Evolutionary conservation across 2,329 filamentous ascomycete genomes (phyloP), one percentile per base, ranked within the genome.

Genomic region (Neonectria punicea): DNA sequence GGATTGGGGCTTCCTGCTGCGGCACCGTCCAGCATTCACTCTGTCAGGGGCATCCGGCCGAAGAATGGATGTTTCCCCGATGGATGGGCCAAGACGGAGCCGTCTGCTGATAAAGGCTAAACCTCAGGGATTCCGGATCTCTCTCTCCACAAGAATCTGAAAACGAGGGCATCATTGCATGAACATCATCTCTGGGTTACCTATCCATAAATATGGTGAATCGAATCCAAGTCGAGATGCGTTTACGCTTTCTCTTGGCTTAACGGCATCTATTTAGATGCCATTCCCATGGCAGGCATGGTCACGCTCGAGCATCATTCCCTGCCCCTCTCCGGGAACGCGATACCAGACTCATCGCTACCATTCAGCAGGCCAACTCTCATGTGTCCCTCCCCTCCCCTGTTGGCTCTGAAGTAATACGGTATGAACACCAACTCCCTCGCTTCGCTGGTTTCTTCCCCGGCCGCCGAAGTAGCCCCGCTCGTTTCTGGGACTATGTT

Each of bases 361-460:
- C 65, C 57, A 13, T 66, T 69, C 25, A 62, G 25, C 13, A 71
- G 51, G 4, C 67, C 61, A 34, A 72, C 58, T 25, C 63, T 70
- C 70, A 70, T 71, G 22, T 68, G 68, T 6, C 65, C 67, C 9
- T 63, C 25, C 5, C 67, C 68, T 16, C 58, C 65, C 14, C 65
- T 63, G 28, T 66, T 64, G 3, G 54, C 54, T 47, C 61, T 61
- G n/a, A 65, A 63, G 54, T 57, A 66, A 46, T 66, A 65, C 18
- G 46, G 65, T 28, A 64, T 51, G 16, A 66, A 65, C 8, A 50
- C 13, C 53, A 65, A n/a, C 43, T 54, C 57, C 36, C 25, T 51
- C 30, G 41, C 50, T 44, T 47, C 47, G 22, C 20, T 32, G 8
- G 46, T 39, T 32, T 63, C 44, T 32, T 47, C 53, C 30, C 61